Evolutionary conservation across 805 yeast genomes (phyloP).

Genomic region (Lipomyces lipofer): DNA sequence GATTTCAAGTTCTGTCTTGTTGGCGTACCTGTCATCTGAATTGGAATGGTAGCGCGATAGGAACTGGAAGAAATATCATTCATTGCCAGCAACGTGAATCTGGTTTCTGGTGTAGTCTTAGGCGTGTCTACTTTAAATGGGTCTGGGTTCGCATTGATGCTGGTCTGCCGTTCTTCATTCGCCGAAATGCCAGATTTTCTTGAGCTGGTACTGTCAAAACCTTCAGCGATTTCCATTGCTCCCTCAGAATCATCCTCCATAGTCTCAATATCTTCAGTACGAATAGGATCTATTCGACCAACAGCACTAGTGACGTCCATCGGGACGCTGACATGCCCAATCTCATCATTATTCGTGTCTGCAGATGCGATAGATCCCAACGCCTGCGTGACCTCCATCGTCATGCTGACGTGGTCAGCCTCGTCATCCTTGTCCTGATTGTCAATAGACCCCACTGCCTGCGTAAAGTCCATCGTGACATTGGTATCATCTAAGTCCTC

Average conservation of each 20-base stretch:
- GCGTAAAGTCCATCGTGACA: conserved; percentile 29
- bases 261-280: neutral
- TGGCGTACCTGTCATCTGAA: neutral
- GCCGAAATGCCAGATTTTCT: neutral
- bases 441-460: conserved; percentile 18
- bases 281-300: conserved; percentile 6
- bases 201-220: neutral
- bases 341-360: neutral
- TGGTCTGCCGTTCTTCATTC: neutral
- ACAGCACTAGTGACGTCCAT: conserved; percentile 29
- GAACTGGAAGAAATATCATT: neutral
- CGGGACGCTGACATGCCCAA: conserved; percentile 9
- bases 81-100: neutral
- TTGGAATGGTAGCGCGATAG: neutral
- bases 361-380: conserved; percentile 20
- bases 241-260: neutral
- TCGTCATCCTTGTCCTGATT: conserved; percentile 8
- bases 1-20: no score
- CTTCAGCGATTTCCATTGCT: conserved; percentile 10
- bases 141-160: neutral
- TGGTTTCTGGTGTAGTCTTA: no score
- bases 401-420: conserved; percentile 10
- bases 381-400: conserved; percentile 32
- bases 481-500: conserved; percentile 10
- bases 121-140: neutral